phyloP scores from a whole-genome alignment of 116 monocot species.

The Dioscorea cayenensis region DNA sequence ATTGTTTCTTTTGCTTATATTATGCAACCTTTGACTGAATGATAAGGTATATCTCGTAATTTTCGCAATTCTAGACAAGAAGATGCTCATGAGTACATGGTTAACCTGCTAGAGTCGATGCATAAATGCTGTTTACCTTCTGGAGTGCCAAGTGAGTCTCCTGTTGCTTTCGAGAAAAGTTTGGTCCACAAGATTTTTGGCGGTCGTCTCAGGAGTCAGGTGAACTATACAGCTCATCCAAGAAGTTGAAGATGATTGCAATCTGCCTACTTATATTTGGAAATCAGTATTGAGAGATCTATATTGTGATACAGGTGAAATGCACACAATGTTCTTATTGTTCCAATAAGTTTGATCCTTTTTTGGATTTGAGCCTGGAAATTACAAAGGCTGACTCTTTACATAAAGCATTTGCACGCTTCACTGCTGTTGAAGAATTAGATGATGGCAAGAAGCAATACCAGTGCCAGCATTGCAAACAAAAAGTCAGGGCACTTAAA shows the following conservation, averaged over 20 bases:
- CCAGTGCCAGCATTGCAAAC: conserved; percentile 79
- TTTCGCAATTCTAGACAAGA: conserved; percentile 93
- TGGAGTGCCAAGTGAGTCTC: conserved; percentile 82
- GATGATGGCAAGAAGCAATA: conserved; percentile 89
- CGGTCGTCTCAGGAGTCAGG: conserved; percentile 95
- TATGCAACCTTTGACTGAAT: conserved; percentile 15
- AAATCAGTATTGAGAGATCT: background rate
- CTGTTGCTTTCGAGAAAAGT: conserved; percentile 95
- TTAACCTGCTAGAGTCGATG: conserved; percentile 95
- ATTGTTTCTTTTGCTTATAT: background rate
- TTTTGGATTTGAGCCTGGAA: conserved; percentile 93
- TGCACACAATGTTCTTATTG: conserved; percentile 72
- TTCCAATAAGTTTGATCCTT: conserved; percentile 91
- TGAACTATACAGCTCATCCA: conserved; percentile 13
- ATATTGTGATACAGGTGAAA: conserved; percentile 63
- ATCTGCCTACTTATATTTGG: background rate
- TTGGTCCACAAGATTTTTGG: conserved; percentile 98
- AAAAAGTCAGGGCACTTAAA: conserved; percentile 83
- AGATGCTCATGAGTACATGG: conserved; percentile 99
- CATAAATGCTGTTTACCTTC: conserved; percentile 97
- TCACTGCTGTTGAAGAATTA: conserved; percentile 73
- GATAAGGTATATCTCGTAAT: conserved; percentile 80
- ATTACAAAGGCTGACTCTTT: conserved; percentile 70
- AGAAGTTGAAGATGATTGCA: background rate
- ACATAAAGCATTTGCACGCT: conserved; percentile 72